Evolutionary conservation across 352 stramenopile genomes (phyloP).

Genomic region (Vaucheria bursata): DNA sequence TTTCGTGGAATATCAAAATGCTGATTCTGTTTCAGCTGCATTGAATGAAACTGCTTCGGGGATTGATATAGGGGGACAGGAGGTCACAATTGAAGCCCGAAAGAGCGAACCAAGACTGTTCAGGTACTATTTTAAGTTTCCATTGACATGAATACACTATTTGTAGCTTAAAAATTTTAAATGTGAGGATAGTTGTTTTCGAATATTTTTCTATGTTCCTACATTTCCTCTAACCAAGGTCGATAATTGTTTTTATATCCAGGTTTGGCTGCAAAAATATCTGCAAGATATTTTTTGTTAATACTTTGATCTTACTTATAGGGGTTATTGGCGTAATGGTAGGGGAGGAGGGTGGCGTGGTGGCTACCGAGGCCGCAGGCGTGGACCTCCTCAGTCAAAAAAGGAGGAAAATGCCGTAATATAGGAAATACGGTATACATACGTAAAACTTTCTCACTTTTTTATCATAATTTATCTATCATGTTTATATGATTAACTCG

Average conservation of each 20-base stretch:
- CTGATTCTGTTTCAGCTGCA: background rate
- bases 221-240: background rate
- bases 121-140: background rate
- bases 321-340: background rate
- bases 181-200: background rate
- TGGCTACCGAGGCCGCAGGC: background rate
- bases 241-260: background rate
- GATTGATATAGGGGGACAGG: background rate
- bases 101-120: conserved; percentile 5
- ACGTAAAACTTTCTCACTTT: too few species aligned
- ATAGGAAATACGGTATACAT: too few species aligned
- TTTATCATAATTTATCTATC: too few species aligned
- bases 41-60: background rate
- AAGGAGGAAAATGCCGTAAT: background rate
- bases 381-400: background rate
- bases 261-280: background rate
- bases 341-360: background rate
- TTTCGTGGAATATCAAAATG: background rate
- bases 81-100: background rate
- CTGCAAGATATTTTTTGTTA: background rate
- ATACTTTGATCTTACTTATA: background rate
- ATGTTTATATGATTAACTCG: too few species aligned
- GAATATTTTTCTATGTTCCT: background rate
- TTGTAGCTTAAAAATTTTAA: background rate
- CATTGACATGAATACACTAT: background rate